A percentile compares a stretch with the other conserved stretches of the same genome.
Conservation (phyloP, 805 yeast genomes). For the Ogataea siamensis region DNA sequence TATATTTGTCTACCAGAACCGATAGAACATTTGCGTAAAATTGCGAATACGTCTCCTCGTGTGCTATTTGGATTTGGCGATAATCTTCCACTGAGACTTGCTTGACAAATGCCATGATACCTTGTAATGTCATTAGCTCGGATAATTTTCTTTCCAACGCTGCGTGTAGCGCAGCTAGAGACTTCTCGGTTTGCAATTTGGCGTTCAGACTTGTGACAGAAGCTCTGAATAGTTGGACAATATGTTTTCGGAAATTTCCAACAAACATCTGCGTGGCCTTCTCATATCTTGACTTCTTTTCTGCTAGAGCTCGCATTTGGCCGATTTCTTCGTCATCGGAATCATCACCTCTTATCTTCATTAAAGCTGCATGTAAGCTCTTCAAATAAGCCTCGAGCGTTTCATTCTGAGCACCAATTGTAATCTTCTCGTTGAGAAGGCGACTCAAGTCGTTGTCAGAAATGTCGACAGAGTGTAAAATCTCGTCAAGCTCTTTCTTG, state of each 20-base stretch:
- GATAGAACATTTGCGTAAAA: slow-evolving; percentile 31
- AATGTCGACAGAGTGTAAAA: slow-evolving; percentile 68
- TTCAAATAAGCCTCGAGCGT: slow-evolving; percentile 53
- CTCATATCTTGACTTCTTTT: slow-evolving; percentile 61
- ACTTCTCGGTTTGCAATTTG: slow-evolving; percentile 23
- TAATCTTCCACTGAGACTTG: slow-evolving; percentile 51
- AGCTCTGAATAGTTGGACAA: slow-evolving; percentile 25
- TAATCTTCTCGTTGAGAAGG: slow-evolving; percentile 48
- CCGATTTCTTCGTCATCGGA: slow-evolving; percentile 47
- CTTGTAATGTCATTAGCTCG: slow-evolving; percentile 44
- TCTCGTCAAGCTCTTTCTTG: slow-evolving; percentile 64
- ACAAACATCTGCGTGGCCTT: slow-evolving; percentile 51
- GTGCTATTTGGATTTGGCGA: slow-evolving; percentile 39
- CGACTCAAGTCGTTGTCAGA: slow-evolving; percentile 51
- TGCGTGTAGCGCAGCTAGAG: slow-evolving; percentile 13
- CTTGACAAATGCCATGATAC: slow-evolving; percentile 56
- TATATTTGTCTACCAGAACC: slow-evolving; percentile 18
- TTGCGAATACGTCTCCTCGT: slow-evolving; percentile 33
- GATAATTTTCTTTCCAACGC: slow-evolving; percentile 33
- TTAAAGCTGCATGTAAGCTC: slow-evolving; percentile 61
- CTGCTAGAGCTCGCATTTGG: slow-evolving; percentile 69
- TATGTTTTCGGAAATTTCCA: slow-evolving; percentile 38
- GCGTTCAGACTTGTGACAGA: slow-evolving; percentile 32
- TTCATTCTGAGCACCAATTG: slow-evolving; percentile 42
- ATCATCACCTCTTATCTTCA: slow-evolving; percentile 53